These are phyloP conservation scores for Botrytis fabae DNA, from an alignment of 2,329 filamentous ascomycete genomes.

Conservation along the genomic window DNA sequence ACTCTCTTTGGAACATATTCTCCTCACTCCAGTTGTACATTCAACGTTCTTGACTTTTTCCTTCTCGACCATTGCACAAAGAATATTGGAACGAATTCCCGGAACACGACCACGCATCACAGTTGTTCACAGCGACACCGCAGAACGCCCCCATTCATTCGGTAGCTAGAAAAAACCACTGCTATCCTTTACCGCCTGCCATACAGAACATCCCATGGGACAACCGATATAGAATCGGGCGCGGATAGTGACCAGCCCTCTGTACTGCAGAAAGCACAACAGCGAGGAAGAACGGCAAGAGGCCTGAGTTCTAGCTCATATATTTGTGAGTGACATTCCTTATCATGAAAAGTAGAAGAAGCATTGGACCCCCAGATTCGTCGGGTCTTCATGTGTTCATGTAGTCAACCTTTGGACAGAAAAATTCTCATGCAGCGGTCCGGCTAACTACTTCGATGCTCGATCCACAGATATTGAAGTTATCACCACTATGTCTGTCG, in stretches of 20 bases:
- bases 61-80: constrained; percentile 32
- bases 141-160: constrained; percentile 30
- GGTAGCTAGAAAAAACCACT: constrained; percentile 24
- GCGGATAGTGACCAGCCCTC: constrained; percentile 40
- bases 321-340: constrained; percentile 36
- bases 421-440: constrained; percentile 33
- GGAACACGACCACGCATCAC: constrained; percentile 32
- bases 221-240: constrained; percentile 38
- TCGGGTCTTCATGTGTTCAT: constrained; percentile 28
- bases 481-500: constrained; percentile 42
- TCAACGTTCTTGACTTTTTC: constrained; percentile 31
- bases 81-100: constrained; percentile 24
- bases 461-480: constrained; percentile 30
- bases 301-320: constrained; percentile 29
- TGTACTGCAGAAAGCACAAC: constrained; percentile 40
- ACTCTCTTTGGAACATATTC: constrained; percentile 14
- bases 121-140: constrained; percentile 32
- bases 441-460: constrained; percentile 37
- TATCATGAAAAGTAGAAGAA: constrained; percentile 28
- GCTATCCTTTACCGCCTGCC: constrained; percentile 29
- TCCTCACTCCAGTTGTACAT: constrained; percentile 29
- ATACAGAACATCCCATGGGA: constrained; percentile 40
- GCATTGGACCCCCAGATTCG: constrained; percentile 29
- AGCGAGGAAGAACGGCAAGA: constrained; percentile 38
- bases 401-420: constrained; percentile 32